Conservation (phyloP, 2,329 filamentous ascomycete species). For the Lachnellula cervina region DNA sequence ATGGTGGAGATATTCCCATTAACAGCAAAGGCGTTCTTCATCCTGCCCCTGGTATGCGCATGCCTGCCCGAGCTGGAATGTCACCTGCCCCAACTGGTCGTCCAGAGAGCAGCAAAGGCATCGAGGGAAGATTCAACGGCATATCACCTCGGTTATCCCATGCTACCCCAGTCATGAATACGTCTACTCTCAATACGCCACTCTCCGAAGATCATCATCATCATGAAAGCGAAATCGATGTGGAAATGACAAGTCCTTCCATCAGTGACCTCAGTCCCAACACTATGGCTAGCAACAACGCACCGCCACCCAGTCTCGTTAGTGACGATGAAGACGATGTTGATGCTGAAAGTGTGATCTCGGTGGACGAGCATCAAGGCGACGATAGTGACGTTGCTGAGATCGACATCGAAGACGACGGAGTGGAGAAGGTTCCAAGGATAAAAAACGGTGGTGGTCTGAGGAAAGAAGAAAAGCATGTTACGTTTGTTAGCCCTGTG, state of each 20-base stretch:
- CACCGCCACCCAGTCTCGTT: conserved; percentile 61
- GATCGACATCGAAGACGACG: conserved; percentile 54
- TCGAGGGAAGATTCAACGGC: conserved; percentile 36
- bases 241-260: conserved; percentile 44
- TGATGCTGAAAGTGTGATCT: conserved; percentile 45
- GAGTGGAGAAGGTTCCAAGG: conserved; percentile 25
- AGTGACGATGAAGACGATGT: conserved; percentile 74
- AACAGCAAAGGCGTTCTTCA: conserved; percentile 34
- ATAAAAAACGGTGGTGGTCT: conserved; percentile 22
- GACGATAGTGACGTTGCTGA: conserved; percentile 59
- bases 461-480: conserved; percentile 32
- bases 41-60: conserved; percentile 42
- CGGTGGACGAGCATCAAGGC: conserved; percentile 43
- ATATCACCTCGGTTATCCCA: conserved; percentile 36
- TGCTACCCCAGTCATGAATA: conserved; percentile 30
- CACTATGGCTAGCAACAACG: conserved; percentile 67
- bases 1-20: conserved; percentile 41
- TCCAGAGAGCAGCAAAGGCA: conserved; percentile 55
- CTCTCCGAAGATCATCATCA: conserved; percentile 14
- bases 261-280: conserved; percentile 64
- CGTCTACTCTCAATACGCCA: conserved; percentile 17
- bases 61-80: conserved; percentile 54
- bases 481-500: conserved; percentile 33
- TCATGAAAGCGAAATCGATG: conserved; percentile 16
- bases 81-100: conserved; percentile 45